These are phyloP conservation scores for Globisporangium viniferum DNA, from an alignment of 352 stramenopile species.

Conservation along the genomic window DNA sequence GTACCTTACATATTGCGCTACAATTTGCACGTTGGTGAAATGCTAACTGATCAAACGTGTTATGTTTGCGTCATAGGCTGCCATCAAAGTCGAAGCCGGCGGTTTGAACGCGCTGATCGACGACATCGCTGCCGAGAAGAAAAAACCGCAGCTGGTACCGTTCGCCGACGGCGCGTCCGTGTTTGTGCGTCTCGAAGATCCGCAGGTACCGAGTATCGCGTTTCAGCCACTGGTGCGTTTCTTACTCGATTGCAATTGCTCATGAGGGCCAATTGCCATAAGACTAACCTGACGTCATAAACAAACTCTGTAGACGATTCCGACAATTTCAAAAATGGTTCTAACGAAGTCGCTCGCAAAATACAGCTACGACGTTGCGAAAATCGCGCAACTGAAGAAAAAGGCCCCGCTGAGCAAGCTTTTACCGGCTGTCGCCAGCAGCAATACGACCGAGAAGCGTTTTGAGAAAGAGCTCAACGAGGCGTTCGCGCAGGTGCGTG, in stretches of 20 bases:
- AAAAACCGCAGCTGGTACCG: constrained; percentile 29
- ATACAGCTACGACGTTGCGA: constrained; percentile 48
- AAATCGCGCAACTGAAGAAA: constrained; percentile 49
- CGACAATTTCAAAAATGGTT: constrained; percentile 44
- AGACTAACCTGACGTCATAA: not conserved
- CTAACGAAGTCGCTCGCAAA: constrained; percentile 32
- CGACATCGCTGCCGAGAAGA: constrained; percentile 41
- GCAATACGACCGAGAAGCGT: constrained; percentile 33
- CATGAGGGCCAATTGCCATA: not conserved
- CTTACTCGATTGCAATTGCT: not conserved
- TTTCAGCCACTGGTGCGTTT: constrained; percentile 40
- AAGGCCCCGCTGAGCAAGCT: constrained; percentile 61
- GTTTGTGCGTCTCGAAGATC: constrained; percentile 64
- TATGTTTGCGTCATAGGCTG: constrained; percentile 21
- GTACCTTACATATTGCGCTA: constrained; percentile 20
- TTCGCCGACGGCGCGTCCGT: constrained; percentile 48
- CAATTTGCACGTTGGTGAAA: not conserved
- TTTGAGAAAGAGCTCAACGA: constrained; percentile 73
- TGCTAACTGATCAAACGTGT: not conserved
- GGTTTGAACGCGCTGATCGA: constrained; percentile 31
- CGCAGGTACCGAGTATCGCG: constrained; percentile 37
- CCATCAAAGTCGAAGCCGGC: constrained; percentile 27
- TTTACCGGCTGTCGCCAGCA: constrained; percentile 18
- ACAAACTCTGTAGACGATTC: constrained; percentile 9
- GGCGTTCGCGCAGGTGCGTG: constrained; percentile 44